phyloP scores from a whole-genome alignment of 1,139 yeast genomes.

The Geotrichum bryndzae region DNA sequence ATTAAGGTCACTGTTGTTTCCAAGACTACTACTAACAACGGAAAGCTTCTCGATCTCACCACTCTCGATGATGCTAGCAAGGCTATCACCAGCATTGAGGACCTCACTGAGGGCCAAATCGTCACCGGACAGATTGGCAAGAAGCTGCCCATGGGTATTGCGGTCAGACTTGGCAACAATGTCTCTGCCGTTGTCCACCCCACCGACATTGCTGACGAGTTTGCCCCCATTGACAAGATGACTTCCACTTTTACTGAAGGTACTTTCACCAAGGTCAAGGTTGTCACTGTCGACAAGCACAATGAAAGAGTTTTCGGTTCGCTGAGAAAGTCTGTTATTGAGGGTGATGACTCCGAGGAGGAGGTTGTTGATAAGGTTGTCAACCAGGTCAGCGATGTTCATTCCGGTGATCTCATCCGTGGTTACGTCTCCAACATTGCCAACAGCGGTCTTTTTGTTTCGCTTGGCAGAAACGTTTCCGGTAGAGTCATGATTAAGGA shows the following conservation, averaged over 20 bases:
- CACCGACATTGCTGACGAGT: slow-evolving; percentile 76
- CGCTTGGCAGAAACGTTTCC: slow-evolving; percentile 63
- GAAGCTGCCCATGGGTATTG: slow-evolving; percentile 54
- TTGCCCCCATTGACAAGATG: slow-evolving; percentile 34
- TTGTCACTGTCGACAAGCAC: slow-evolving; percentile 50
- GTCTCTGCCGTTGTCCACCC: slow-evolving; percentile 55
- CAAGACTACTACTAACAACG: slow-evolving; percentile 49
- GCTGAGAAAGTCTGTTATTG: slow-evolving; percentile 43
- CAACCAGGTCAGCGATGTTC: slow-evolving; percentile 48
- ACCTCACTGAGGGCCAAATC: slow-evolving; percentile 42
- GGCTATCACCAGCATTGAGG: slow-evolving; percentile 1
- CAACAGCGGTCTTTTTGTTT: slow-evolving; percentile 72
- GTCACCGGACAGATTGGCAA: slow-evolving; percentile 64
- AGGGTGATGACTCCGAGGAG: slow-evolving; percentile 27
- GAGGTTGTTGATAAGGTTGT: slow-evolving; percentile 52
- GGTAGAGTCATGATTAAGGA: slow-evolving; percentile 82
- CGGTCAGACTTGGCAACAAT: slow-evolving; percentile 57
- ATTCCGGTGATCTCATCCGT: slow-evolving; percentile 64
- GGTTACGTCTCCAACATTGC: slow-evolving; percentile 76
- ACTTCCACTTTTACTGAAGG: slow-evolving; percentile 25
- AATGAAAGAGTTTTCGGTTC: slow-evolving; percentile 58
- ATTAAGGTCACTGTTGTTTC: slow-evolving; percentile 52
- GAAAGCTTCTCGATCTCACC: slow-evolving; percentile 41
- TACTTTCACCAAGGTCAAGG: slow-evolving; percentile 48
- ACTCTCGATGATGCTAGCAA: slow-evolving; percentile 37